These are phyloP conservation scores for Entelexis paramagnoliae DNA, from an alignment of 1,139 yeast genomes.

Conservation along the genomic window DNA sequence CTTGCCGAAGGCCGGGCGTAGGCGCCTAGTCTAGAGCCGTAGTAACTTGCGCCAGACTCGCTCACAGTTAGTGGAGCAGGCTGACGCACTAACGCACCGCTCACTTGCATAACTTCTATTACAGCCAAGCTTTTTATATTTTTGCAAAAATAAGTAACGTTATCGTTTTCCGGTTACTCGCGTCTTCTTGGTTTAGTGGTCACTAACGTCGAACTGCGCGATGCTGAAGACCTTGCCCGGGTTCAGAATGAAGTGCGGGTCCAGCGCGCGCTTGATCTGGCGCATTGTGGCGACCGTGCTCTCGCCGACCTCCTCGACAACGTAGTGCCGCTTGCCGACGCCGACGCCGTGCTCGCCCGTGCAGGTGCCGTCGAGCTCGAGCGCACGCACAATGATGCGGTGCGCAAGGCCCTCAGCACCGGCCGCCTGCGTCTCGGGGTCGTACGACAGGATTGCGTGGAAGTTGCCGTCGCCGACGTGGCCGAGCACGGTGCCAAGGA, in stretches of 20 bases:
- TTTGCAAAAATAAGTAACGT: too few species aligned
- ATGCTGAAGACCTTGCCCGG: constrained; percentile 59
- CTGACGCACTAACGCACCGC: too few species aligned
- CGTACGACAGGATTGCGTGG: constrained; percentile 66
- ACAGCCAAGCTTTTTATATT: too few species aligned
- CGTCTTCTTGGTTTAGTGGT: too few species aligned
- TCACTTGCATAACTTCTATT: too few species aligned
- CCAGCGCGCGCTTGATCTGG: constrained; percentile 57
- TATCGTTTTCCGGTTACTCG: too few species aligned
- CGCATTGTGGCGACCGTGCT: constrained; percentile 65
- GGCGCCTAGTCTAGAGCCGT: too few species aligned
- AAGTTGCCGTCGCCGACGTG: constrained; percentile 91
- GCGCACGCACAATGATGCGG: constrained; percentile 55
- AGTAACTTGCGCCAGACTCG: too few species aligned
- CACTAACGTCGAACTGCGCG: constrained; percentile 6
- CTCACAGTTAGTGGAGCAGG: too few species aligned
- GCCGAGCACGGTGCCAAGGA: constrained; percentile 59
- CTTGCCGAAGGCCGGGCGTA: too few species aligned
- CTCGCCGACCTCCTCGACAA: constrained; percentile 57
- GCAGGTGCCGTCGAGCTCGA: constrained; percentile 67
- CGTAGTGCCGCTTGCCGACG: constrained; percentile 59
- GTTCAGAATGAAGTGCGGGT: constrained; percentile 60
- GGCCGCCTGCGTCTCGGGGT: constrained; percentile 31
- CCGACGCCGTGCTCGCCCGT: constrained; percentile 92
- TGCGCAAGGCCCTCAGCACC: constrained; percentile 48